Evolutionary conservation across 768 basidiomycete genomes (phyloP), one percentile per base, ranked within the genome.

Genomic region (Boletus bicolor): DNA sequence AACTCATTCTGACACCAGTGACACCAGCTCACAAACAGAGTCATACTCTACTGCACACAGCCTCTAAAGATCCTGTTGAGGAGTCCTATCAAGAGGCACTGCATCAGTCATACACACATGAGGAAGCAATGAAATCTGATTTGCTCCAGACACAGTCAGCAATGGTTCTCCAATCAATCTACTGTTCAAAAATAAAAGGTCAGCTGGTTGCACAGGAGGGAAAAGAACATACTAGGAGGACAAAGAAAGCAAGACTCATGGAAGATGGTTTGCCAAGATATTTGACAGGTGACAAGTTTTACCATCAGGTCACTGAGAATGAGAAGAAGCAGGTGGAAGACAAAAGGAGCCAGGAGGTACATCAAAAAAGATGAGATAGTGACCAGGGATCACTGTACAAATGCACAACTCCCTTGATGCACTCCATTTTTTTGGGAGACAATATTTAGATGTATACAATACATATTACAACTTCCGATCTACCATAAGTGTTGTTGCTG

Each of bases 281-380:
- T 19, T 19, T 19, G 19, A 60, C 62, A 14, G 63, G 62, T 19
- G 55, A 67, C 1, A 55, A 60, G 2, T 69, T 72, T 42, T 61
- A 55, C 21, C 8, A 54, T 7, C n/a, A 19, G 1, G 59, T 63
- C 7, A 39, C 49, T 5, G 44, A 57, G 1, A 44, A 64, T 41
- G 54, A 55, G n/a, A 43, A 19, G 19, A 56, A 24, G 10, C 28
- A 9, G n/a, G 30, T 28, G 44, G 53, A 38, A 45, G 53, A 37
- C 51, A 59, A 28, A 36, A 41, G 14, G 3, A 7, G 4, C n/a
- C n/a, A 7, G 7, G 19, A 19, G 19, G 19, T 19, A 19, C 19
- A 15, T 5, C 15, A 7, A 24, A 38, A 49, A 11, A 2, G 12
- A 15, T 7, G 5, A 7, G 48, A 24, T 19, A 19, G 19, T 19